Evolutionary conservation across 345 rosid species (phyloP).

Genomic region (Mangifera indica): DNA sequence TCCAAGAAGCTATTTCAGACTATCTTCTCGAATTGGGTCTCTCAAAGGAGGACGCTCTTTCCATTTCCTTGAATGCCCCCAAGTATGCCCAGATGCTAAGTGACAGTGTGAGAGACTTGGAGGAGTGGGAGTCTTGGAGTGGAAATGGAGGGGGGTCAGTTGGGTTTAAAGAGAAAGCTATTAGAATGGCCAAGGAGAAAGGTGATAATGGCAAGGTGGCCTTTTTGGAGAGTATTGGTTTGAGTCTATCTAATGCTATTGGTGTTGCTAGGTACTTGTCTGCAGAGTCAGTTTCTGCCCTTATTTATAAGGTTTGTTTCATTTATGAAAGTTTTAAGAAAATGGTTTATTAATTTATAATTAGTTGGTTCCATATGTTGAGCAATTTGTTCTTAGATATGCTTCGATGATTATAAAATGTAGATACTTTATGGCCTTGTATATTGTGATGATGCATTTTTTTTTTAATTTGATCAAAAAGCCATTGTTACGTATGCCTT

Average conservation of each 20-base stretch:
- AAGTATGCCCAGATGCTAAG: constrained; percentile 52
- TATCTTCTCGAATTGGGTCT: constrained; percentile 56
- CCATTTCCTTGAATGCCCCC: constrained; percentile 50
- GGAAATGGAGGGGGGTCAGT: constrained; percentile 27
- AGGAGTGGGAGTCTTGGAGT: constrained; percentile 64
- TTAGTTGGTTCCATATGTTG: not conserved
- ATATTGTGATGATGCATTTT: not conserved
- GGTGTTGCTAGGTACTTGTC: constrained; percentile 67
- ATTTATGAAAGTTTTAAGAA: too few species aligned
- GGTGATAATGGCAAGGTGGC: constrained; percentile 80
- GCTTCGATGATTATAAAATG: not conserved
- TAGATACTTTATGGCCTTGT: not conserved
- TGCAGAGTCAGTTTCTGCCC: constrained; percentile 50
- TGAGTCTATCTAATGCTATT: constrained; percentile 69
- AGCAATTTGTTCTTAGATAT: not conserved
- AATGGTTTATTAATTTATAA: too few species aligned
- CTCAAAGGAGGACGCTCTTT: constrained; percentile 44
- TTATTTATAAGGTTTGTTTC: constrained; percentile 51
- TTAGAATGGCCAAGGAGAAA: constrained; percentile 66
- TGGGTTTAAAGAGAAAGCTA: constrained; percentile 67
- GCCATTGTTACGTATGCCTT: not conserved
- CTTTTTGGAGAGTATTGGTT: constrained; percentile 80
- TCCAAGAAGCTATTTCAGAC: constrained; percentile 49
- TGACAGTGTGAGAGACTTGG: constrained; percentile 67
- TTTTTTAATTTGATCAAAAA: not conserved